Base-by-base conservation (phyloP, 1,284 basidiomycete species). In the Fistulina hepatica region DNA sequence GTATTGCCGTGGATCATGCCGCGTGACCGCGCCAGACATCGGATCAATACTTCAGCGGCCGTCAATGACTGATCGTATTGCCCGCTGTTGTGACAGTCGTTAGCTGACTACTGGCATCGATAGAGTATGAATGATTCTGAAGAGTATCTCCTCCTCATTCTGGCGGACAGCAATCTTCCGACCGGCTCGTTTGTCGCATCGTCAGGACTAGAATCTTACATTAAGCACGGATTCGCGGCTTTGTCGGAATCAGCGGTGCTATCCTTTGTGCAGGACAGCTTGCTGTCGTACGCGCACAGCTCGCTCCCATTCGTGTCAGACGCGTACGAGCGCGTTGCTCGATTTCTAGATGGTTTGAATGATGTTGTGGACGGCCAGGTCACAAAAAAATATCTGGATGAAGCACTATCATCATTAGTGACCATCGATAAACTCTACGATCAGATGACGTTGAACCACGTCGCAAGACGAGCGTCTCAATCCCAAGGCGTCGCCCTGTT, bases 401-500 rank as follows among this genome's bases (percentile, higher is more conserved):
- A 33, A 49, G 49, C 52, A 0, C 47, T 85, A 7, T 48, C 51
- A 5, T 50, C 57, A 1, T 61, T 92, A 21, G 46, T 54, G 3
- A 58, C 61, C 12, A 59, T 94, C 19, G 93, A 97, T 51, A 63
- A 69, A 9, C 64, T 84, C 16, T 92, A 92, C 58, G 88, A 97
- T 37, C 58, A 75, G 7, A 85, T 88, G 67, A 82, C 85, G 1
- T 73, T 97, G 31, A 97, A 93, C 51, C 88, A 94, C 54, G 81
- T 95, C 43, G 73, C 86, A 2, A 67, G 85, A 21, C 69, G 95
- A 12, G 91, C 94, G 13, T 93, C 88, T 13, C 82, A 75, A 44
- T 74, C 92, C 2, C 95, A 99, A 58, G 94, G 95, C 1, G 80
- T 90, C 6, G 95, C 94, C 2, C 72, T 97, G 25, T 73, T 99